phyloP scores from a whole-genome alignment of 768 basidiomycete genomes.

The Kwoniella botswanensis region DNA sequence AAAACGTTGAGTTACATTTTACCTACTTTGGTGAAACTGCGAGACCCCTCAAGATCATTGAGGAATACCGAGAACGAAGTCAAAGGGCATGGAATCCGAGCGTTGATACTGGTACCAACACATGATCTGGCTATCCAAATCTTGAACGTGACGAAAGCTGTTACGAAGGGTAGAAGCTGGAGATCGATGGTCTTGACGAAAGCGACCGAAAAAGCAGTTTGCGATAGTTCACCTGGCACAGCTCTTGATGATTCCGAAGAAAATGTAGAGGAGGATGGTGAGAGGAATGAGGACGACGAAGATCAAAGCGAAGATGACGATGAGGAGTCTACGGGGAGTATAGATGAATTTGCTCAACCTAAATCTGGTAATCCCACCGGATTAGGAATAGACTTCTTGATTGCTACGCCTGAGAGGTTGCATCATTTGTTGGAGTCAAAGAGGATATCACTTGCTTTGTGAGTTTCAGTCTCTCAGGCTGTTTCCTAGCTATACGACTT shows the following conservation, averaged over 20 bases:
- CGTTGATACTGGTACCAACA: conserved; percentile 85
- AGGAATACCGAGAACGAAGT: conserved; percentile 42
- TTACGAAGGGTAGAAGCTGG: conserved; percentile 72
- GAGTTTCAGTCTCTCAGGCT: conserved; percentile 22
- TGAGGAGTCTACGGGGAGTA: conserved; percentile 26
- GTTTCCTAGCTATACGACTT: conserved; percentile 21
- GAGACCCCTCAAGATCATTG: conserved; percentile 44
- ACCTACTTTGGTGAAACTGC: conserved; percentile 67
- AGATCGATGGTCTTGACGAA: conserved; percentile 81
- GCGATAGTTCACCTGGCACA: conserved; percentile 40
- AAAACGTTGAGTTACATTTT: conserved; percentile 93
- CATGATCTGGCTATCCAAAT: conserved; percentile 97
- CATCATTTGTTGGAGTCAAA: conserved; percentile 77
- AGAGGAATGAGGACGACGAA: conserved; percentile 7
- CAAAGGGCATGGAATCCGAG: conserved; percentile 68
- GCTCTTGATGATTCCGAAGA: conserved; percentile 59
- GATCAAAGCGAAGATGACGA: conserved; percentile 67
- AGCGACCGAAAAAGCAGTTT: conserved; percentile 79
- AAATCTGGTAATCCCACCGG: conserved; percentile 49
- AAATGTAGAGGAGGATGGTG: conserved; percentile 72
- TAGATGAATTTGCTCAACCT: conserved; percentile 9
- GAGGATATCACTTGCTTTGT: conserved; percentile 51
- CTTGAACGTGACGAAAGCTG: conserved; percentile 82
- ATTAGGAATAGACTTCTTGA: conserved; percentile 70
- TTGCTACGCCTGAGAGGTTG: conserved; percentile 88